phyloP scores from a whole-genome alignment of 371 early-diverging fungal genomes.

The Sporodiniella umbellata region DNA sequence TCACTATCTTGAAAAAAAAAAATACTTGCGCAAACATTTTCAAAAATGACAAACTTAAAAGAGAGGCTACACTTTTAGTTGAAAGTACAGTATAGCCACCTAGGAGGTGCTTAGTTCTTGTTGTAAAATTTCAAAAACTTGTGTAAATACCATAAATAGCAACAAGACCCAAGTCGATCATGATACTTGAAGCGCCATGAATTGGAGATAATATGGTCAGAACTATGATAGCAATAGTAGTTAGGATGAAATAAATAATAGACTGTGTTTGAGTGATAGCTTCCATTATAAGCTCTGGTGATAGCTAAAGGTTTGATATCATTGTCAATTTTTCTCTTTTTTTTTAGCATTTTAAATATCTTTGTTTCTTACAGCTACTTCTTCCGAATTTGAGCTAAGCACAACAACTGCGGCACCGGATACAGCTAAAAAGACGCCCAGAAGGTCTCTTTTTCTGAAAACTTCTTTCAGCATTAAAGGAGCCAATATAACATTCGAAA shows the following conservation, averaged over 20 bases:
- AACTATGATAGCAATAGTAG: constrained; percentile 31
- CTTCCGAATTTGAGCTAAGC: constrained; percentile 58
- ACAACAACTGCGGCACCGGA: constrained; percentile 70
- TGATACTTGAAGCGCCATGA: constrained; percentile 57
- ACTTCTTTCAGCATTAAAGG: constrained; percentile 69
- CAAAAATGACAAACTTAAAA: constrained; percentile 61
- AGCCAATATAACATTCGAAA: constrained; percentile 72
- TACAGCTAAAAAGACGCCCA: constrained; percentile 68
- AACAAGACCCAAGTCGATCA: constrained; percentile 69
- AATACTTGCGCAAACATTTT: constrained; percentile 58
- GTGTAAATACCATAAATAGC: constrained; percentile 80
- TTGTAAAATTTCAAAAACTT: too few species aligned
- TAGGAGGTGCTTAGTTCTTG: too few species aligned
- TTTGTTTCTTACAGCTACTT: constrained; percentile 50
- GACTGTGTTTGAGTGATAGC: constrained; percentile 60
- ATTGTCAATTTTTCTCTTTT: too few species aligned
- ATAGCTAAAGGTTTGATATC: too few species aligned
- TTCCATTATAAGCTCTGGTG: constrained; percentile 59
- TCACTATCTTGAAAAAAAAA: not conserved
- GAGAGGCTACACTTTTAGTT: constrained; percentile 71
- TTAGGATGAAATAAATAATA: constrained; percentile 56
- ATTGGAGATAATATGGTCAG: constrained; percentile 52
- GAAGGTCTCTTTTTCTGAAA: constrained; percentile 62
- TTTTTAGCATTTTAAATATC: too few species aligned
- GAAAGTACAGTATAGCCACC: constrained; percentile 79